Percentiles rank a stretch among this genome's conserved stretches.
phyloP scores from a whole-genome alignment of 805 yeast genomes.

The Saccharomycopsis capsularis region DNA sequence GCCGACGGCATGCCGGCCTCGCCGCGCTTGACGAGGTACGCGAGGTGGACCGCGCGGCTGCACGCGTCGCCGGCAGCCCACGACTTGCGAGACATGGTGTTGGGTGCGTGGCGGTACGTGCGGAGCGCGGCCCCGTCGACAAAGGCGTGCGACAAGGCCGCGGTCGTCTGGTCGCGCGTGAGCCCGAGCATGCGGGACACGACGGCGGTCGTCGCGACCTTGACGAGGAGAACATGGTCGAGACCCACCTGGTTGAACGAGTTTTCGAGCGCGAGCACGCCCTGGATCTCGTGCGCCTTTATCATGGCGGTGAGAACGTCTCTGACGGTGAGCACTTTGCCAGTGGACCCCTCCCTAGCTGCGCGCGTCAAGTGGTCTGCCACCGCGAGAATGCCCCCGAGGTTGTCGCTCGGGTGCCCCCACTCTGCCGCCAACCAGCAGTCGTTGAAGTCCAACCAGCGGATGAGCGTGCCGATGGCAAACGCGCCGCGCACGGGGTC shows the following conservation, averaged over 20 bases:
- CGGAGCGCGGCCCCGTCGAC: slow-evolving; percentile 54
- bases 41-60: slow-evolving; percentile 51
- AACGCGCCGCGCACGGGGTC: slow-evolving; percentile 57
- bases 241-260: slow-evolving; percentile 53
- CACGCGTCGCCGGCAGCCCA: slow-evolving; percentile 67
- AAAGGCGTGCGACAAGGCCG: slow-evolving; percentile 53
- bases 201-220: slow-evolving; percentile 56
- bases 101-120: slow-evolving; percentile 59
- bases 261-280: slow-evolving; percentile 50
- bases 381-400: slow-evolving; percentile 53
- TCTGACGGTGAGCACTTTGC: slow-evolving; percentile 38
- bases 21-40: slow-evolving; percentile 44
- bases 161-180: slow-evolving; percentile 43
- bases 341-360: slow-evolving; percentile 34
- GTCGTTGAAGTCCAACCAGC: slow-evolving; percentile 59
- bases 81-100: slow-evolving; percentile 55
- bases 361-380: slow-evolving; percentile 48
- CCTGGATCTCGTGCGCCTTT: slow-evolving; percentile 60
- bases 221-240: slow-evolving; percentile 53
- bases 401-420: slow-evolving; percentile 61
- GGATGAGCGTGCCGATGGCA: slow-evolving; percentile 47
- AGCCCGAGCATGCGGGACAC: slow-evolving; percentile 50
- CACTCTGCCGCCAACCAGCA: slow-evolving; percentile 67
- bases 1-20: slow-evolving; percentile 53
- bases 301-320: slow-evolving; percentile 53